Evolutionary conservation across 345 rosid species (phyloP).

Genomic region (Eutrema heterophyllum): DNA sequence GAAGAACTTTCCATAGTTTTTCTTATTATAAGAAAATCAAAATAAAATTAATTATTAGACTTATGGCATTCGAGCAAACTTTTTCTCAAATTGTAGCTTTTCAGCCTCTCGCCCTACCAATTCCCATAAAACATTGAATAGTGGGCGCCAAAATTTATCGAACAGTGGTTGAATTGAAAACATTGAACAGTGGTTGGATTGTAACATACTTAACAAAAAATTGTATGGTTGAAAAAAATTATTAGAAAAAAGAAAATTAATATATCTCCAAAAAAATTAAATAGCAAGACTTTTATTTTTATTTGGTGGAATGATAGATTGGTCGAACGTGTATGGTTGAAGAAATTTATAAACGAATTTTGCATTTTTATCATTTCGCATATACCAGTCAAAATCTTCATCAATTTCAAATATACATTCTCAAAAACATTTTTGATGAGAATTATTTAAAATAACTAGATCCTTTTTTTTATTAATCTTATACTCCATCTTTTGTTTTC

Average conservation of each 20-base stretch:
- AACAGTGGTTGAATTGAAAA: neutral
- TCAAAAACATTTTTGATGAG: too few relatives aligned
- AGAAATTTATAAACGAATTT: neutral
- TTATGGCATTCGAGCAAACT: too few relatives aligned
- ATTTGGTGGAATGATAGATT: neutral
- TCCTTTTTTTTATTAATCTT: too few relatives aligned
- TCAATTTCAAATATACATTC: too few relatives aligned
- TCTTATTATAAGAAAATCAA: too few relatives aligned
- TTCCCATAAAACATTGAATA: neutral
- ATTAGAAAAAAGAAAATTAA: neutral
- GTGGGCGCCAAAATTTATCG: neutral
- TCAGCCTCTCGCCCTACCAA: too few relatives aligned
- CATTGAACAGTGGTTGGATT: constrained; percentile 7
- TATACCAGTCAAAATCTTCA: too few relatives aligned
- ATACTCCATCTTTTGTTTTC: neutral
- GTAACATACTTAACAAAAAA: neutral
- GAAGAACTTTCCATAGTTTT: too few relatives aligned
- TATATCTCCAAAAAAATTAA: neutral
- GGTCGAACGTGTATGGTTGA: neutral
- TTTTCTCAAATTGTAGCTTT: too few relatives aligned
- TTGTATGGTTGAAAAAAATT: neutral
- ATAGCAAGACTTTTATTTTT: neutral
- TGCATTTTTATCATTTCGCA: too few relatives aligned
- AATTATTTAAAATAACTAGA: too few relatives aligned
- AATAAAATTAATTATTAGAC: too few relatives aligned